Base-by-base conservation (phyloP, 2,329 filamentous ascomycete genomes). In the Diplodia corticola region DNA sequence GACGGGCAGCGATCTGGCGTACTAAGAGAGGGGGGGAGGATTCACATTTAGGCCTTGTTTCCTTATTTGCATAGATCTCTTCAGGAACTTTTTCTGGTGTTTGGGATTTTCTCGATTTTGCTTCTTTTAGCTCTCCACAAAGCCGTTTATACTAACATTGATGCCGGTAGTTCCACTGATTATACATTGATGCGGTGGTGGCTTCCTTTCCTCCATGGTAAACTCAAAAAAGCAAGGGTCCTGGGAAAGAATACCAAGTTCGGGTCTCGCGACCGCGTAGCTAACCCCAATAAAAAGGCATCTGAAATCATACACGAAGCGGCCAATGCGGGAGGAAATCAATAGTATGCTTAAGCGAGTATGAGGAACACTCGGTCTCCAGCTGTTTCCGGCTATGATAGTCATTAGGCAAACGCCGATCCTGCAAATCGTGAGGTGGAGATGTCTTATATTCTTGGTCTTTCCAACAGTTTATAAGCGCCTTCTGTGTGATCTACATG, bases 1-100 rank as follows among this genome's bases (percentile, higher is more conserved):
- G 20, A 63, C 33, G n/a, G 30, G 50, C 49, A 67, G 54, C 24
- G 65, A 67, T 46, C 59, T 67, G 37, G 65, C 57, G 28, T 67
- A 67, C 54, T 67, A 65, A 46, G 44, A 20, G 44, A 26, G n/a
- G 46, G 44, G 10, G 5, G 28, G n/a, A 10, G 37, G 37, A 3
- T 44, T 20, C 2, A 57, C n/a, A 7, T 53, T n/a, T 57, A n/a
- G 30, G 33, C 20, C 30, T 15, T 17, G 15, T 2, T 20, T 28
- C 20, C 35, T 30, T 30, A 12, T 24, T 24, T 61, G 40, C 28
- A 35, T 61, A 61, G 57, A 61, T 20, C 37, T 35, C 20, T 35
- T 33, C 40, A 49, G 33, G 44, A 9, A 17, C 5, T 22, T 17
- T 33, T 44, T 20, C 40, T 15, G 60, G 60, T 48, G 60, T 64